These are phyloP conservation scores for Podaxis carcinomalis DNA, from an alignment of 768 basidiomycete genomes.

Conservation along the genomic window DNA sequence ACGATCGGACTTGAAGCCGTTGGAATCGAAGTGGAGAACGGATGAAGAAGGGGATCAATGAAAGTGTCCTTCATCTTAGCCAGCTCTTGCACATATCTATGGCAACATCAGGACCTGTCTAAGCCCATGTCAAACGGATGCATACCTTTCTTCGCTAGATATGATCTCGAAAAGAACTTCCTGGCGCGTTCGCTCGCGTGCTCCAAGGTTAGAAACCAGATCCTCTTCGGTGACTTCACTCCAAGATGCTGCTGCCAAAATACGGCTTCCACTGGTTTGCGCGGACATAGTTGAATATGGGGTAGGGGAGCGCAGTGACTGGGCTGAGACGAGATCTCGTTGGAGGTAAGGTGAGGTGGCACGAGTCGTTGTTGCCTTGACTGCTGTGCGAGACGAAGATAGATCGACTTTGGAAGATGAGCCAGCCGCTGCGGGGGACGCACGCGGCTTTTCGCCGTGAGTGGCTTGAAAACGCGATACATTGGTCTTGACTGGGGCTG, in stretches of 20 bases:
- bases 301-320: slow-evolving; percentile 74
- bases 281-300: slow-evolving; percentile 79
- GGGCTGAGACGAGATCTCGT: slow-evolving; percentile 50
- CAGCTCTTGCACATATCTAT: slow-evolving; percentile 89
- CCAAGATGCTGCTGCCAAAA: slow-evolving; percentile 81
- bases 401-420: slow-evolving; percentile 65
- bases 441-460: slow-evolving; percentile 68
- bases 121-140: slow-evolving; percentile 10
- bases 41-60: slow-evolving; percentile 85
- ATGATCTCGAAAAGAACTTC: slow-evolving; percentile 98
- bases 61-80: slow-evolving; percentile 92
- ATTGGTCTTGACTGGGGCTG: slow-evolving; percentile 53
- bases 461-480: slow-evolving; percentile 74
- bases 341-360: slow-evolving; percentile 57
- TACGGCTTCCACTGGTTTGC: slow-evolving; percentile 58
- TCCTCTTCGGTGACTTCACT: slow-evolving; percentile 94
- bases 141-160: slow-evolving; percentile 89
- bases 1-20: slow-evolving; percentile 51
- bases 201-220: slow-evolving; percentile 88
- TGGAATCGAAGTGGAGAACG: slow-evolving; percentile 55
- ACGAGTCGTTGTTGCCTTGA: slow-evolving; percentile 57
- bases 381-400: slow-evolving; percentile 22
- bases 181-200: slow-evolving; percentile 90
- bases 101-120: slow-evolving; percentile 12
- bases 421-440: slow-evolving; percentile 53